These are phyloP conservation scores for Maudiozyma barnettii DNA, from an alignment of 805 yeast species.

Conservation along the genomic window DNA sequence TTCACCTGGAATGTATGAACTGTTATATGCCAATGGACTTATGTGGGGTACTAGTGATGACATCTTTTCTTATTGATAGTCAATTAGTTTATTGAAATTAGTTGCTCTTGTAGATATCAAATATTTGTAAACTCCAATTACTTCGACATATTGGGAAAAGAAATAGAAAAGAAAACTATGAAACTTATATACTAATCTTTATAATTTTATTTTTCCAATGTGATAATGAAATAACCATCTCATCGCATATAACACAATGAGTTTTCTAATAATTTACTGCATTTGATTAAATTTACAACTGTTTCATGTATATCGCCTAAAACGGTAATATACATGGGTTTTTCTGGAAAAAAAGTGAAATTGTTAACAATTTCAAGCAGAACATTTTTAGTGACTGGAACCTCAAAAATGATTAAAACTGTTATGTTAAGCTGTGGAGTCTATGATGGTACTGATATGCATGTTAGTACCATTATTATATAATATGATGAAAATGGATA, in stretches of 20 bases:
- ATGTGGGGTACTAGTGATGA: constrained; percentile 4
- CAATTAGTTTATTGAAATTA: too few species aligned
- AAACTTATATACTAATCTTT: background rate
- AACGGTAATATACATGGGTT: constrained; percentile 13
- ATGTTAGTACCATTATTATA: too few species aligned
- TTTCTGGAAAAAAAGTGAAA: constrained; percentile 3
- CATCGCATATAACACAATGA: background rate
- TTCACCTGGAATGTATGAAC: constrained; percentile 19
- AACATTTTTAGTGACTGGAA: background rate
- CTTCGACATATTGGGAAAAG: too few species aligned
- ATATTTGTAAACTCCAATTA: too few species aligned
- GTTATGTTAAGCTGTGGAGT: too few species aligned
- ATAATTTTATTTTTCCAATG: background rate
- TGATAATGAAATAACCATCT: background rate
- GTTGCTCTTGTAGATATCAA: too few species aligned
- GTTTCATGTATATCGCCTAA: constrained; percentile 19
- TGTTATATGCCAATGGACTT: constrained; percentile 13
- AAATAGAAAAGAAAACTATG: too few species aligned
- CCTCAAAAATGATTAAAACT: background rate
- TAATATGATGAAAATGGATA: too few species aligned
- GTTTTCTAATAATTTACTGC: too few species aligned
- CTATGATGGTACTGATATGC: too few species aligned
- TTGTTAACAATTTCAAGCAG: too few species aligned
- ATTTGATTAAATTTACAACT: background rate
- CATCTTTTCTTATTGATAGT: constrained; percentile 1